These are phyloP conservation scores for Nicotiana obtusifolia DNA, from an alignment of 257 asterid genomes.

Conservation along the genomic window DNA sequence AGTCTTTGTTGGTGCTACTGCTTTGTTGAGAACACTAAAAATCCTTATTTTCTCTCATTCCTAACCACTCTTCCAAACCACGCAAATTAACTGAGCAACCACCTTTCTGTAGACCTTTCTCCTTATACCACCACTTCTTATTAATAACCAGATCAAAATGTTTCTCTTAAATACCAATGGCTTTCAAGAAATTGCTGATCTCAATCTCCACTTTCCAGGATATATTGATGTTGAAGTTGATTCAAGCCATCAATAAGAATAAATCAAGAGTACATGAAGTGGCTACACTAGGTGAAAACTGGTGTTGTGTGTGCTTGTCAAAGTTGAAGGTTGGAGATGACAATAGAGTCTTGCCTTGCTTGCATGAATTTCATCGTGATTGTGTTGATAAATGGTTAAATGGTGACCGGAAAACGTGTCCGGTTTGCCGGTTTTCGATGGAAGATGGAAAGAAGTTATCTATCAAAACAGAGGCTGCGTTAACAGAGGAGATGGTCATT, in stretches of 20 bases:
- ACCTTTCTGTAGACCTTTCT: background rate
- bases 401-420: conserved; percentile 27
- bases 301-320: conserved; percentile 38
- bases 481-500: conserved; percentile 31
- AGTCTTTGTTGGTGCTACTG: conserved; percentile 1
- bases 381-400: conserved; percentile 32
- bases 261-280: conserved; percentile 13
- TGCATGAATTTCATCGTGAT: conserved; percentile 33
- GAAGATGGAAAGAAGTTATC: conserved; percentile 11
- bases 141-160: background rate
- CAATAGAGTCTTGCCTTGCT: conserved; percentile 25
- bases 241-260: background rate
- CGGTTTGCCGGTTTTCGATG: conserved; percentile 29
- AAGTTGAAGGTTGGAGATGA: conserved; percentile 22
- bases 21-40: background rate
- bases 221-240: background rate
- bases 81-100: conserved; percentile 26
- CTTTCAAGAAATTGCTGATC: conserved; percentile 26
- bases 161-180: conserved; percentile 13
- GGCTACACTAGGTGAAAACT: background rate
- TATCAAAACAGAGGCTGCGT: conserved; percentile 10
- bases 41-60: background rate
- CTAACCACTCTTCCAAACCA: conserved; percentile 28
- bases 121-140: background rate
- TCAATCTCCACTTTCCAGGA: conserved; percentile 18